Evolutionary conservation across 2,329 filamentous ascomycete species (phyloP).

Genomic region (Gyromitra esculenta): DNA sequence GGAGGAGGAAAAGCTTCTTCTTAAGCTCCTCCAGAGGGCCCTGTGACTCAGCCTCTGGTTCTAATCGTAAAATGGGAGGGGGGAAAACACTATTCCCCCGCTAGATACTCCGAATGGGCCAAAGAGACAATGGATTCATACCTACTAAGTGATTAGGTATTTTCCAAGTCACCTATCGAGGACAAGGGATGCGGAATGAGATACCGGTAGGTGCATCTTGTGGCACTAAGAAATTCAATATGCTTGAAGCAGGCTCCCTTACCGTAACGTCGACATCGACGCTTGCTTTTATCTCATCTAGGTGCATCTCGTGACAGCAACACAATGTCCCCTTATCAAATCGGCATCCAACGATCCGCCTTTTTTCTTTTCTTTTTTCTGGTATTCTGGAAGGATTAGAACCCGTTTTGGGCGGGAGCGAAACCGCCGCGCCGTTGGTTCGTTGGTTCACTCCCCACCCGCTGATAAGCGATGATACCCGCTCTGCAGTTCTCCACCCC

Average conservation of each 20-base stretch:
- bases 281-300: slow-evolving; percentile 40
- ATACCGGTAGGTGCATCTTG: slow-evolving; percentile 13
- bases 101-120: slow-evolving; percentile 4
- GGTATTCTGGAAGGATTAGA: slow-evolving; percentile 42
- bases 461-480: slow-evolving; percentile 37
- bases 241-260: slow-evolving; percentile 1
- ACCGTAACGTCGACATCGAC: not conserved
- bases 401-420: slow-evolving; percentile 3
- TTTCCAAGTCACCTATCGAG: not conserved
- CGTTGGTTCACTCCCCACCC: not conserved
- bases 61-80: not conserved
- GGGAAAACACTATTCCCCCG: slow-evolving; percentile 16
- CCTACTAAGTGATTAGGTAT: not conserved
- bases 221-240: slow-evolving; percentile 13
- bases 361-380: slow-evolving; percentile 15
- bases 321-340: slow-evolving; percentile 19
- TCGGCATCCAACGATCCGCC: slow-evolving; percentile 22
- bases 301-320: slow-evolving; percentile 31
- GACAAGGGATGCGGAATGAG: slow-evolving; percentile 13
- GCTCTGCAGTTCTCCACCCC: slow-evolving; percentile 9
- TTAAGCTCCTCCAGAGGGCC: slow-evolving; percentile 26
- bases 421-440: slow-evolving; percentile 14
- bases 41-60: slow-evolving; percentile 27
- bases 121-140: slow-evolving; percentile 5
- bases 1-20: slow-evolving; percentile 21